A percentile compares a stretch with the other conserved stretches of the same genome.
Conservation (phyloP, 1,139 yeast species). For the Groenewaldozyma auringiensis region DNA sequence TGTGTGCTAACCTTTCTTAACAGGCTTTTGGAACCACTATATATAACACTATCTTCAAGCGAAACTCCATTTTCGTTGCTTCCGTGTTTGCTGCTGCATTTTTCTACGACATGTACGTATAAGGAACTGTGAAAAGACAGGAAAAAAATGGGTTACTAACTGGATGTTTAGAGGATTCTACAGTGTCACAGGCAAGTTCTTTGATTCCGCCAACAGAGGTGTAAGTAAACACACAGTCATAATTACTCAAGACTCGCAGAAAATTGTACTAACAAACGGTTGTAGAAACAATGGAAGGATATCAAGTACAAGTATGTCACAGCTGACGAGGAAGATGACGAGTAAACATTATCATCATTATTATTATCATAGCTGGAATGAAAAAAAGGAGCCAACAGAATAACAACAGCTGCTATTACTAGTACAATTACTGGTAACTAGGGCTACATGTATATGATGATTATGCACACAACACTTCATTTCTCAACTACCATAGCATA, state of each 20-base stretch:
- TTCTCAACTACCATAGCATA: no score
- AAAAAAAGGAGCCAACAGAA: no score
- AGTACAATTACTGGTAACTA: no score
- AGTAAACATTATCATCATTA: slow-evolving; percentile 9
- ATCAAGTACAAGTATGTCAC: slow-evolving; percentile 54
- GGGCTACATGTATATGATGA: no score
- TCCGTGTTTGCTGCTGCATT: slow-evolving; percentile 82
- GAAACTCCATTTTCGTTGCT: slow-evolving; percentile 88
- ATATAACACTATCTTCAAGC: slow-evolving; percentile 73
- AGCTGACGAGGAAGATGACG: slow-evolving; percentile 29
- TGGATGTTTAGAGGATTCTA: slow-evolving; percentile 54
- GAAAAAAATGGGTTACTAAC: no score
- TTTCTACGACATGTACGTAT: slow-evolving; percentile 63
- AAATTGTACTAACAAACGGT: slow-evolving; percentile 12
- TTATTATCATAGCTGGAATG: no score
- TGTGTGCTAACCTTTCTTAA: slow-evolving; percentile 3
- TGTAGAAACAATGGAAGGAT: slow-evolving; percentile 85
- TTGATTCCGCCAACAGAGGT: slow-evolving; percentile 84
- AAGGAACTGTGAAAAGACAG: background rate
- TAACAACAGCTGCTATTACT: no score
- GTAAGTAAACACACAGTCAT: slow-evolving; percentile 21
- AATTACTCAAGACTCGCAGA: background rate
- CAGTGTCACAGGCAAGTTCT: slow-evolving; percentile 68
- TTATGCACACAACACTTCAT: no score
- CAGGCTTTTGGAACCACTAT: slow-evolving; percentile 45